Base-by-base conservation (phyloP, 129 eudicot species). In the Silybum marianum region DNA sequence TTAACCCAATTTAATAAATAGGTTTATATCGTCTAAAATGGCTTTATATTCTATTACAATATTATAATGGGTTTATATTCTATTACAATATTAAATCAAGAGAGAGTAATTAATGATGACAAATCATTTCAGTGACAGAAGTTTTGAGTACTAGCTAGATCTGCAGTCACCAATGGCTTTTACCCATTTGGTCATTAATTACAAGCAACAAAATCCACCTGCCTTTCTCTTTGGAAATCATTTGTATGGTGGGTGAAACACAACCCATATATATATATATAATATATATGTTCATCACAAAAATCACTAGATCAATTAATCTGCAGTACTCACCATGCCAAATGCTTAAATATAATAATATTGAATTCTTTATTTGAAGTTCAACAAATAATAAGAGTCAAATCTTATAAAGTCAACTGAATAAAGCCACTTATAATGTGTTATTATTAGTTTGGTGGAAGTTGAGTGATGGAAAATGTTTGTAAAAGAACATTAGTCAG, bases 391-490 rank as follows among this genome's bases (percentile, higher is more conserved):
- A 2, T 23, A 60, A 28, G 1, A 76, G 86, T 83, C 82, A 77
- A 26, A n/a, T 69, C 38, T 19, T 6, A 51, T 67, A 32, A 82
- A 82, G 73, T 76, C 81, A 71, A 77, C 39, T 73, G 21, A 30
- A 82, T 18, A 21, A 76, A 34, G 62, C 23, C 76, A 81, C 77
- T 82, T 3, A 32, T 32, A 32, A 75, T 34, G 72, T 67, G 69
- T 76, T 83, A 83, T 77, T 77, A 48, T 77, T 42, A 83, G 1
- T 28, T 83, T 60, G 86, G 68, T 77, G 82, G 86, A 83, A 83
- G 86, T 83, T 83, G 86, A 83, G 86, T 83, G 82, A 83, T 77
- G 7, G 86, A 77, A 77, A 28, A 70, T 69, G 81, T 83, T 83
- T 71, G 7, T 69, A 51, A 58, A 38, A 28, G 19, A 77, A 71